phyloP scores from a whole-genome alignment of 306 rosid genomes.

The Medicago lupulina region DNA sequence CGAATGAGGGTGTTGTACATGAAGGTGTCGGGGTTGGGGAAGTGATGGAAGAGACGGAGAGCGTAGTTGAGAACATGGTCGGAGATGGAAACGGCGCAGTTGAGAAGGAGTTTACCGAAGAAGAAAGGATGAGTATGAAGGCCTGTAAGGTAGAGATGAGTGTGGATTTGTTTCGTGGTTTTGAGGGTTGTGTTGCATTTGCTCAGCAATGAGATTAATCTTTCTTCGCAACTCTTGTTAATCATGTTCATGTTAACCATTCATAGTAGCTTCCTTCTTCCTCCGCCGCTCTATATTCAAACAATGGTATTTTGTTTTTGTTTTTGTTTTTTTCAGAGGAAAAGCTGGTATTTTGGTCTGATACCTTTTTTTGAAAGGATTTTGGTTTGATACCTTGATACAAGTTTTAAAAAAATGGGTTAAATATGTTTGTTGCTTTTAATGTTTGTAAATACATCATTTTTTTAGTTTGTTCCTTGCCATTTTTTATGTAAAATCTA shows the following conservation, averaged over 20 bases:
- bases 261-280: not conserved
- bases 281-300: too few relatives aligned
- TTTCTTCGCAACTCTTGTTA: constrained; percentile 45
- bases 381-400: too few relatives aligned
- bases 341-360: too few relatives aligned
- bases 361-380: too few relatives aligned
- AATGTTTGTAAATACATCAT: too few relatives aligned
- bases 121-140: constrained; percentile 57
- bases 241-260: constrained; percentile 32
- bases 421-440: too few relatives aligned
- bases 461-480: too few relatives aligned
- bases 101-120: constrained; percentile 79
- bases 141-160: constrained; percentile 52
- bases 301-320: too few relatives aligned
- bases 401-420: too few relatives aligned
- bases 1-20: constrained; percentile 87
- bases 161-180: constrained; percentile 63
- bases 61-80: constrained; percentile 60
- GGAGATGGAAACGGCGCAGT: constrained; percentile 64
- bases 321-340: too few relatives aligned
- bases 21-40: constrained; percentile 75
- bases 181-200: constrained; percentile 57
- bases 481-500: too few relatives aligned
- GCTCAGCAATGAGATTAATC: constrained; percentile 50
- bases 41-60: constrained; percentile 63